Evolutionary conservation across 176 grass and related monocot species (phyloP).

Genomic region (Oryza longistaminata): DNA sequence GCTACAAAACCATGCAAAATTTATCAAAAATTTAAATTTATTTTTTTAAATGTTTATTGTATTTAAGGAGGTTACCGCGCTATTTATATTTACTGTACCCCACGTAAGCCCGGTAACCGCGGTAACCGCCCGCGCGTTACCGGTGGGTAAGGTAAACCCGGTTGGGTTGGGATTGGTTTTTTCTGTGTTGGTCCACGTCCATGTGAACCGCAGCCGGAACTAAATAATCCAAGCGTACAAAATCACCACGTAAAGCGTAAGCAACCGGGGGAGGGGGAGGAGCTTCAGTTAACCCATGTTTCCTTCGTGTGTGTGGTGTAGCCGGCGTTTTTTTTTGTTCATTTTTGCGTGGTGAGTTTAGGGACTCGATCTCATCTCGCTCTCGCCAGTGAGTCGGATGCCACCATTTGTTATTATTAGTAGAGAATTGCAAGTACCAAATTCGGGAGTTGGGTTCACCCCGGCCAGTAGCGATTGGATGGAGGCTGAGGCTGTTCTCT

Average conservation of each 20-base stretch:
- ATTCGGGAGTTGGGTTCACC: neutral
- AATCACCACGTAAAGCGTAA: neutral
- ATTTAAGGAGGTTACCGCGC: too few species aligned
- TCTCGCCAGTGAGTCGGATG: neutral
- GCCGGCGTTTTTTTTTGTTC: neutral
- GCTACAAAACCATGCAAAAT: too few species aligned
- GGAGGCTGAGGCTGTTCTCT: too few species aligned
- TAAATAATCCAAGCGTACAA: neutral
- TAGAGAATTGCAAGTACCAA: neutral
- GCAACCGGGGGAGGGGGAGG: neutral
- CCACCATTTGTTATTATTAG: neutral
- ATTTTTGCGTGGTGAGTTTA: neutral
- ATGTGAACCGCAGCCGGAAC: neutral
- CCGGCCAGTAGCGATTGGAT: neutral
- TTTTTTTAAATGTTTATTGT: too few species aligned
- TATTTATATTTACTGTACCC: too few species aligned
- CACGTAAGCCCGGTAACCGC: too few species aligned
- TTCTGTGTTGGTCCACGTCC: conserved; percentile 13
- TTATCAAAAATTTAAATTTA: too few species aligned
- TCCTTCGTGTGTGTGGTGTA: neutral
- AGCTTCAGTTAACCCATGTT: too few species aligned
- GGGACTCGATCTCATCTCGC: neutral
- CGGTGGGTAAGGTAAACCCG: too few species aligned
- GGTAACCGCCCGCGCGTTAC: too few species aligned
- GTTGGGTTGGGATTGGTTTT: neutral